Conservation (phyloP, 1,284 basidiomycete species). For the Leccinum angustisporum region DNA sequence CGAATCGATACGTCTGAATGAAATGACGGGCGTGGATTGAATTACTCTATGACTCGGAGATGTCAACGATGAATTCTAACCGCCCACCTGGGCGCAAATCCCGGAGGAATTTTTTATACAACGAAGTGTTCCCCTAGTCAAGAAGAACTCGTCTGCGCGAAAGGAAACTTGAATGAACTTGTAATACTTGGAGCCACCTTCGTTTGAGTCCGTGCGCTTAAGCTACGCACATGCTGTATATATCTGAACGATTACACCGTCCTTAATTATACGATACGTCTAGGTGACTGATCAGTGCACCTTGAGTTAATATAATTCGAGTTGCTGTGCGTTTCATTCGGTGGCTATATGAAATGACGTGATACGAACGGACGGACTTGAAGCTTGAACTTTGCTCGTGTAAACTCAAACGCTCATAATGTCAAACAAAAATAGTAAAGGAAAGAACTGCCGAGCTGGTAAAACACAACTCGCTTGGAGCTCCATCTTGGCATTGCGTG, state of each 20-base stretch:
- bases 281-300: constrained; percentile 20
- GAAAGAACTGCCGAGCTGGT: constrained; percentile 15
- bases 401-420: constrained; percentile 6
- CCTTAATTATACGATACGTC: constrained; percentile 18
- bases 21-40: neutral
- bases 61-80: neutral
- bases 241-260: constrained; percentile 17
- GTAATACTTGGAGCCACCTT: constrained; percentile 3
- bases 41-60: constrained; percentile 6
- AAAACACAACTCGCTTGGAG: constrained; percentile 16
- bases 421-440: neutral
- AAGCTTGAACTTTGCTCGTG: constrained; percentile 26
- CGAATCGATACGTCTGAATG: constrained; percentile 2
- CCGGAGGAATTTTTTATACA: constrained; percentile 2
- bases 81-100: neutral
- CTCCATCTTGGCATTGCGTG: neutral
- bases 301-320: constrained; percentile 11
- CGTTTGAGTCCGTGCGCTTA: constrained; percentile 22
- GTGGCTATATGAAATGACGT: constrained; percentile 34
- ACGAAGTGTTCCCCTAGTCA: constrained; percentile 18
- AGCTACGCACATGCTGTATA: constrained; percentile 20
- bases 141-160: constrained; percentile 3
- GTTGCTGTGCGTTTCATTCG: constrained; percentile 19
- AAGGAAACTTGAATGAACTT: neutral
- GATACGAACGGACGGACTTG: constrained; percentile 23